Evolutionary conservation across 192 early-diverging fungal species (phyloP).

Genomic region (Coemansia sp.): DNA sequence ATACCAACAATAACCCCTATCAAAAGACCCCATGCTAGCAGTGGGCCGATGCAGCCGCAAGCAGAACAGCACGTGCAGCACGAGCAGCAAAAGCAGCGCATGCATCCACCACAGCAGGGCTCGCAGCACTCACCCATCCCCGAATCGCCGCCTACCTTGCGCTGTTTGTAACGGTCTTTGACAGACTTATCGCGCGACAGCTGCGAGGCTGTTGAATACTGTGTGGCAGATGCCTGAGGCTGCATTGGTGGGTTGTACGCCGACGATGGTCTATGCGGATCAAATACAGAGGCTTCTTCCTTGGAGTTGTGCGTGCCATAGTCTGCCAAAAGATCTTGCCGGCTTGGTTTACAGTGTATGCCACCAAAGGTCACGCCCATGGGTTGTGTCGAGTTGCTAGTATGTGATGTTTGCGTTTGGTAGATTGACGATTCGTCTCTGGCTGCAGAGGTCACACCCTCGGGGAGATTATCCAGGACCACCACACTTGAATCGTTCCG

Average conservation of each 20-base stretch:
- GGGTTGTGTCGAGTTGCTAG: slow-evolving; percentile 18
- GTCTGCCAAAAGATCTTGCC: slow-evolving; percentile 23
- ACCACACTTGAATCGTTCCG: slow-evolving; percentile 3
- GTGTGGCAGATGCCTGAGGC: slow-evolving; percentile 17
- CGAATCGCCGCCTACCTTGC: slow-evolving; percentile 51
- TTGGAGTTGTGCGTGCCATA: slow-evolving; percentile 7
- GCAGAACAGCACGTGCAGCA: slow-evolving; percentile 27
- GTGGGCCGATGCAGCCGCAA: slow-evolving; percentile 41
- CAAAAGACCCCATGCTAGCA: slow-evolving; percentile 30
- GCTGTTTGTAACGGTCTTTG: slow-evolving; percentile 38
- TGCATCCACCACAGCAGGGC: slow-evolving; percentile 45
- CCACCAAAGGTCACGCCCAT: slow-evolving; percentile 15
- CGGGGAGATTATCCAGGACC: slow-evolving; percentile 17
- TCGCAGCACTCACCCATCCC: slow-evolving; percentile 54
- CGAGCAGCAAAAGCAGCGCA: slow-evolving; percentile 41
- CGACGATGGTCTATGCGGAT: slow-evolving; percentile 16
- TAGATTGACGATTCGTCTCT: slow-evolving; percentile 11
- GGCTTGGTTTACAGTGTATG: slow-evolving; percentile 30
- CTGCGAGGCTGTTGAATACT: slow-evolving; percentile 25
- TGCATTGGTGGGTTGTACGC: slow-evolving; percentile 40
- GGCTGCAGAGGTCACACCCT: slow-evolving; percentile 6
- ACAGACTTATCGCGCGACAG: slow-evolving; percentile 48
- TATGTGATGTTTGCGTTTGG: slow-evolving; percentile 23
- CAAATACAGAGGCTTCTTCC: slow-evolving; percentile 5
- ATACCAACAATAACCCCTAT: slow-evolving; percentile 37